These are phyloP conservation scores for Ustilago esculenta DNA, from an alignment of 1,284 basidiomycete species.

Conservation along the genomic window DNA sequence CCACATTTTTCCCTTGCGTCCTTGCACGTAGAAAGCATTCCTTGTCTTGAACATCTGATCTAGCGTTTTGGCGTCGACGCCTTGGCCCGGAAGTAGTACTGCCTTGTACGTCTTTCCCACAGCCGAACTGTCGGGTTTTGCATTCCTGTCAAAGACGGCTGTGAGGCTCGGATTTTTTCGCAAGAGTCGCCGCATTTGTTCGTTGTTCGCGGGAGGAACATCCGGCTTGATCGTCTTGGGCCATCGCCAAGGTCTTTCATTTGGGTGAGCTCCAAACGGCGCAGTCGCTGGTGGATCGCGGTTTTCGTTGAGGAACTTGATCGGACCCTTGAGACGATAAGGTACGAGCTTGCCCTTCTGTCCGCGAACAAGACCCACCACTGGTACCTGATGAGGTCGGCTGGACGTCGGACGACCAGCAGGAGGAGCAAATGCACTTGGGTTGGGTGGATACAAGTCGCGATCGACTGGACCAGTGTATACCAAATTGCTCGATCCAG, in stretches of 20 bases:
- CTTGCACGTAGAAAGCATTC: conserved; percentile 7
- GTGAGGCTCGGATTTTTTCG: neutral
- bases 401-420: too few species aligned
- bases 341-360: conserved; percentile 17
- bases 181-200: neutral
- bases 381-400: neutral
- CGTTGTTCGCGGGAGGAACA: conserved; percentile 1
- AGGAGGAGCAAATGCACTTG: too few species aligned
- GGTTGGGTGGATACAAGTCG: too few species aligned
- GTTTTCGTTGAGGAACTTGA: too few species aligned
- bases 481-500: too few species aligned
- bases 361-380: conserved; percentile 11
- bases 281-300: too few species aligned
- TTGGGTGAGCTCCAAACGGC: too few species aligned
- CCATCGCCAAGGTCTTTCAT: too few species aligned
- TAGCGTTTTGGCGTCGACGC: conserved; percentile 1
- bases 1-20: conserved; percentile 5
- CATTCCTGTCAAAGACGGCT: neutral
- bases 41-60: neutral
- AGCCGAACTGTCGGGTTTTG: neutral
- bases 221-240: too few species aligned
- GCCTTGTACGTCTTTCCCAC: conserved; percentile 11
- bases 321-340: neutral
- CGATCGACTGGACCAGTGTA: too few species aligned
- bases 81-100: conserved; percentile 6